A percentile compares a stretch with the other conserved stretches of the same genome.
Conservation (phyloP, 148 eudicot genomes). For the Vaccinium macrocarpon region DNA sequence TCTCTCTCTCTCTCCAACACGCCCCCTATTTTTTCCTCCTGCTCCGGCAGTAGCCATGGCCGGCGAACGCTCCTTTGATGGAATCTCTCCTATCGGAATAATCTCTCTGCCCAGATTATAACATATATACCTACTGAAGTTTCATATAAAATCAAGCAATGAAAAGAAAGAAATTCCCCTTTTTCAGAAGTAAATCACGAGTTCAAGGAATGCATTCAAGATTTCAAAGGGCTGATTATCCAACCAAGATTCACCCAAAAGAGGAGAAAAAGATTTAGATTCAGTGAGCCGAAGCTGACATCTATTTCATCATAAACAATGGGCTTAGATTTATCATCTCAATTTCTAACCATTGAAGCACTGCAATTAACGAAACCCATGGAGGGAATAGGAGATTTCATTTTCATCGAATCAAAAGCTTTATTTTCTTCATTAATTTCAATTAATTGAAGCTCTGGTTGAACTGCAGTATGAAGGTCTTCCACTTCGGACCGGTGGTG, state of each 20-base stretch:
- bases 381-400: no score
- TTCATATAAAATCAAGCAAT: conserved; percentile 6
- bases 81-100: no score
- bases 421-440: no score
- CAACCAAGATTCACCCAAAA: conserved; percentile 29
- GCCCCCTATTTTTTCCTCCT: no score
- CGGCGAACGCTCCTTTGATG: no score
- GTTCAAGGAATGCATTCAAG: conserved; percentile 21
- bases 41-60: no score
- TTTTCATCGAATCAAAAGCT: no score
- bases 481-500: conserved; percentile 76
- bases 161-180: neutral
- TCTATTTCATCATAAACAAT: conserved; percentile 34
- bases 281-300: conserved; percentile 28
- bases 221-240: conserved; percentile 22
- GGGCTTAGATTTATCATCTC: conserved; percentile 24
- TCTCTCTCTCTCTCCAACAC: no score
- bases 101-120: no score
- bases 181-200: conserved; percentile 5
- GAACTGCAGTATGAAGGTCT: conserved; percentile 75
- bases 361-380: no score
- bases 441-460: conserved; percentile 19
- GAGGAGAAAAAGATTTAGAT: conserved; percentile 27
- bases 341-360: conserved; percentile 21
- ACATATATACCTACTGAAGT: neutral